Evolutionary conservation across 2,329 filamentous ascomycete species (phyloP).

Genomic region (Venturia pyrina): DNA sequence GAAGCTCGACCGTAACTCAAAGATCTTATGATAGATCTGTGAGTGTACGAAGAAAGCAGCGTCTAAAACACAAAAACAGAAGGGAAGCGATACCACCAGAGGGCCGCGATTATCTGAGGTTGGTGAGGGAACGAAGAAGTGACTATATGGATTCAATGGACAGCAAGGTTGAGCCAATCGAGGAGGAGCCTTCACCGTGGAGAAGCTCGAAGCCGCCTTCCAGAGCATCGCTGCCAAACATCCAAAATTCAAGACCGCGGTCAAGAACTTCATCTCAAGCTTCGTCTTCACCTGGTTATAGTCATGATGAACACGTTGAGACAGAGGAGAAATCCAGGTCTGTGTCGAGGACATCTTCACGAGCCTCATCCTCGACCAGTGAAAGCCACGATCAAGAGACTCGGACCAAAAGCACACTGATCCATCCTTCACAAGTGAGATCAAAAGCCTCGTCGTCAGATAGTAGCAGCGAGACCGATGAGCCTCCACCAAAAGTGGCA

Average conservation of each 20-base stretch:
- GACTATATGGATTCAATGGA: neutral
- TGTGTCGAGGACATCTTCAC: neutral
- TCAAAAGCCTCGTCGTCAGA: neutral
- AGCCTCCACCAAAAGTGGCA: neutral
- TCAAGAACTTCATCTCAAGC: neutral
- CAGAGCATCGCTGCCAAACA: neutral
- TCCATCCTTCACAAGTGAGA: neutral
- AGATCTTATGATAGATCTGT: constrained; percentile 29
- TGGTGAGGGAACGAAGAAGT: neutral
- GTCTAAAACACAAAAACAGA: neutral
- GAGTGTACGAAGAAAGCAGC: constrained; percentile 18
- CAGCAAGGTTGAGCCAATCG: neutral
- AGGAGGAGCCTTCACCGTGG: neutral
- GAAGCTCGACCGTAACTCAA: constrained; percentile 38
- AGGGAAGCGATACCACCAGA: neutral
- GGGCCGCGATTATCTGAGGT: neutral
- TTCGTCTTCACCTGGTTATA: neutral
- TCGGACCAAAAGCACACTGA: neutral
- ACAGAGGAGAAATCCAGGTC: neutral
- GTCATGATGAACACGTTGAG: neutral
- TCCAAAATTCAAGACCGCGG: neutral
- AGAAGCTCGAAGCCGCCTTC: neutral
- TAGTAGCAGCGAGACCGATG: neutral
- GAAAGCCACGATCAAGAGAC: neutral
- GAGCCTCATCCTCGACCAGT: neutral